Evolutionary conservation across 225 moss, liverwort and hornwort genomes (phyloP).

Genomic region (Climacium dendroides): DNA sequence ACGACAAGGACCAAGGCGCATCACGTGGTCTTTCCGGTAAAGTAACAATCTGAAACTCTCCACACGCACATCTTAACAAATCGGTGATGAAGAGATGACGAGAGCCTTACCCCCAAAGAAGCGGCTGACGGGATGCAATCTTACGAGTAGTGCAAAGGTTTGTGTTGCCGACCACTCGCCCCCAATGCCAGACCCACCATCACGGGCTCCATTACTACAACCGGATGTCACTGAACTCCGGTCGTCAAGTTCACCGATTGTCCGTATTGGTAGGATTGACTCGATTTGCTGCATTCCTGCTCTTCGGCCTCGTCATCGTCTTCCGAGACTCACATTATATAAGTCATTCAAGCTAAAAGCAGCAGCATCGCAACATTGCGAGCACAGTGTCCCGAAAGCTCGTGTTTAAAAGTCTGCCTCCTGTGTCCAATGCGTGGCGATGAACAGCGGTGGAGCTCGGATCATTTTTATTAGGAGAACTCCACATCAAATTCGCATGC

Average conservation of each 20-base stretch:
- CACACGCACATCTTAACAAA: neutral
- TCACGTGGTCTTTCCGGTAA: neutral
- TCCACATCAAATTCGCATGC: neutral
- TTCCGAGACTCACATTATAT: neutral
- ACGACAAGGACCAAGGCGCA: neutral
- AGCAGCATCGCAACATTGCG: neutral
- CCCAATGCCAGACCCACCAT: neutral
- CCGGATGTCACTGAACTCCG: neutral
- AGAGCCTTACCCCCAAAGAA: neutral
- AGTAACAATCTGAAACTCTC: neutral
- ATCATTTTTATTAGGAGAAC: neutral
- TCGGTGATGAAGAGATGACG: neutral
- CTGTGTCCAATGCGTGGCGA: neutral
- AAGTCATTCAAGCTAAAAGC: neutral
- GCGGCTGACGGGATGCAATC: neutral
- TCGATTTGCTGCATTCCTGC: neutral
- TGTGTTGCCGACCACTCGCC: neutral
- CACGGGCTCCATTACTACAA: neutral
- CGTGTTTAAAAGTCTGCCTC: neutral
- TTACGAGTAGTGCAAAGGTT: neutral
- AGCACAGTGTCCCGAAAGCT: neutral
- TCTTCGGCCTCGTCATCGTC: neutral
- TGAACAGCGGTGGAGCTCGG: neutral
- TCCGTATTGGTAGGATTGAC: neutral
- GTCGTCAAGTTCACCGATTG: neutral